Conservation (phyloP, 2,329 filamentous ascomycete species). For the Xylaria sp. region DNA sequence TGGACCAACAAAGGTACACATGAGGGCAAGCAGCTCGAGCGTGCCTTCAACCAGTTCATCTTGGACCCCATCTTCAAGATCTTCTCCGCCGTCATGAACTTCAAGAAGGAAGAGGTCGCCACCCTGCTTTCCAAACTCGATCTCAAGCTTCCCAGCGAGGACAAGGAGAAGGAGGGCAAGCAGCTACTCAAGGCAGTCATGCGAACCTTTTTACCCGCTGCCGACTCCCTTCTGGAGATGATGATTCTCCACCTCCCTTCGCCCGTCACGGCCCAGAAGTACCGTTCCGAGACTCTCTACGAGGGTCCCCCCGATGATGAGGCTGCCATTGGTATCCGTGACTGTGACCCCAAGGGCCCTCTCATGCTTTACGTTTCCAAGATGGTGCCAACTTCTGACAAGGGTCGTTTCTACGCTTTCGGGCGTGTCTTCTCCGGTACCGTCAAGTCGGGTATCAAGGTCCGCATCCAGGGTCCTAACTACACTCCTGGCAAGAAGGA, state of each 20-base stretch:
- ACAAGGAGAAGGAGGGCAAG: conserved; percentile 97
- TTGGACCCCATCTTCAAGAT: conserved; percentile 99
- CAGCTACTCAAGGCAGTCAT: conserved; percentile 97
- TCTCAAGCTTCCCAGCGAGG: conserved; percentile 87
- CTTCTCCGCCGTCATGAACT: conserved; percentile 96
- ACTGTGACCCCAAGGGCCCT: conserved; percentile 96
- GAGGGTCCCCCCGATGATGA: conserved; percentile 96
- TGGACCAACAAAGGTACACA: conserved; percentile 89
- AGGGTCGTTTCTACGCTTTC: conserved; percentile 99
- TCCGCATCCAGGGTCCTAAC: conserved; percentile 99
- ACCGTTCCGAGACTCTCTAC: conserved; percentile 98
- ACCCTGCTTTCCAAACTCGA: conserved; percentile 90
- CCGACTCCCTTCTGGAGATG: conserved; percentile 99
- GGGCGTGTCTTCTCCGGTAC: conserved; percentile 99
- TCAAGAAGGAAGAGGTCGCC: conserved; percentile 92
- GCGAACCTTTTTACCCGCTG: conserved; percentile 98
- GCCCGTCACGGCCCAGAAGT: conserved; percentile 93
- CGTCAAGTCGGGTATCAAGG: conserved; percentile 96
- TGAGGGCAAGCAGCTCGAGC: conserved; percentile 91
- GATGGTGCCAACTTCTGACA: conserved; percentile 99
- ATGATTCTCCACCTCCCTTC: conserved; percentile 99
- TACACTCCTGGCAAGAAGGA: conserved; percentile 99
- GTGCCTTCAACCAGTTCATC: conserved; percentile 99
- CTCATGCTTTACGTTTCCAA: conserved; percentile 99
- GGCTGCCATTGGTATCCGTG: conserved; percentile 94